Percentiles rank a stretch among this genome's conserved stretches.
Evolutionary conservation across 345 rosid genomes (phyloP).

Genomic region (Geranium brycei): DNA sequence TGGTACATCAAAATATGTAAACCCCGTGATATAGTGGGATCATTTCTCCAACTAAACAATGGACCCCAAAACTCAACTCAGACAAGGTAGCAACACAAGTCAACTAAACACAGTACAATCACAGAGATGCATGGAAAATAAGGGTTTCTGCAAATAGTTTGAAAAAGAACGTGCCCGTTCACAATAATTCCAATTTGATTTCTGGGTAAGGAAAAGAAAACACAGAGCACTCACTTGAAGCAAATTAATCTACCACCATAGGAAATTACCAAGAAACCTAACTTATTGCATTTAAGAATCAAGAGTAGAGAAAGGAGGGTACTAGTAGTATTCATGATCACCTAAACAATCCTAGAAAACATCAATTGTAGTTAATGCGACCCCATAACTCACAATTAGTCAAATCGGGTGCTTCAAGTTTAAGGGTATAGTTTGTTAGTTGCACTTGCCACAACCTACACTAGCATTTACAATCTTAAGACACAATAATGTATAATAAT

Average conservation of each 20-base stretch:
- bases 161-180: not conserved
- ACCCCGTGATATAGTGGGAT: not conserved
- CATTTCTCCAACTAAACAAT: not conserved
- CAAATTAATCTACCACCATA: not conserved
- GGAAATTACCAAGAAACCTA: not conserved
- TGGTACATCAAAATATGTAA: too few relatives aligned
- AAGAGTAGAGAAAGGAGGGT: not conserved
- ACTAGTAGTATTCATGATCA: not conserved
- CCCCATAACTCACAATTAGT: not conserved
- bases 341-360: not conserved
- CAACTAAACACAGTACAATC: not conserved
- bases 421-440: too few relatives aligned
- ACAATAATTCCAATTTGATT: not conserved
- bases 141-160: too few relatives aligned
- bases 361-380: not conserved
- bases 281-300: not conserved
- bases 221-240: too few relatives aligned
- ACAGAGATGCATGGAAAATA: too few relatives aligned
- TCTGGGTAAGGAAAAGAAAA: too few relatives aligned
- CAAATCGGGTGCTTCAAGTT: not conserved
- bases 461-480: too few relatives aligned
- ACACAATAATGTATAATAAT: too few relatives aligned
- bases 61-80: not conserved
- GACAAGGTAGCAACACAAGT: not conserved
- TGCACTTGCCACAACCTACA: too few relatives aligned